Evolutionary conservation across 192 early-diverging fungal species (phyloP).

Genomic region (Coemansia sp.): DNA sequence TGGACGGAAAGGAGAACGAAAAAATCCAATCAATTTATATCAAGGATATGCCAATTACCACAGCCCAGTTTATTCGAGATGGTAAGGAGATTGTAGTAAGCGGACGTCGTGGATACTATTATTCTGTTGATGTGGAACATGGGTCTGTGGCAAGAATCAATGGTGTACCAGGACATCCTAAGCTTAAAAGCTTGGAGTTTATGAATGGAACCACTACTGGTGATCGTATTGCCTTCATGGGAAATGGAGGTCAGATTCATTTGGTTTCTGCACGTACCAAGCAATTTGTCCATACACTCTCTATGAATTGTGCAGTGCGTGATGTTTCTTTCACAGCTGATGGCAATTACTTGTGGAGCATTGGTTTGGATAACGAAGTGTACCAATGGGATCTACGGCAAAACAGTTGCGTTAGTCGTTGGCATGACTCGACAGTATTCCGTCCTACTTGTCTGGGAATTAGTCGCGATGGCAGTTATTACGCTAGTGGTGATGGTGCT

Average conservation of each 20-base stretch:
- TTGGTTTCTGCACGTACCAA: slow-evolving; percentile 76
- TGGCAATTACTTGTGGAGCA: slow-evolving; percentile 71
- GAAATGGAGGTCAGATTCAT: slow-evolving; percentile 79
- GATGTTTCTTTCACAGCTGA: slow-evolving; percentile 78
- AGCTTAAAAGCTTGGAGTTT: slow-evolving; percentile 72
- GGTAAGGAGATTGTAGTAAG: slow-evolving; percentile 75
- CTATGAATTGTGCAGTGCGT: slow-evolving; percentile 82
- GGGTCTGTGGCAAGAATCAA: slow-evolving; percentile 66
- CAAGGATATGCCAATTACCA: slow-evolving; percentile 82
- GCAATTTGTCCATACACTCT: slow-evolving; percentile 84
- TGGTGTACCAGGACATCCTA: slow-evolving; percentile 69
- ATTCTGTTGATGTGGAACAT: slow-evolving; percentile 79
- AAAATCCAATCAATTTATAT: slow-evolving; percentile 88
- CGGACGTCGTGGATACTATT: slow-evolving; percentile 80
- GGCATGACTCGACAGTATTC: slow-evolving; percentile 80
- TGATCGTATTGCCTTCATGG: slow-evolving; percentile 74
- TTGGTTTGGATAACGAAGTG: slow-evolving; percentile 79
- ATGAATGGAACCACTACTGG: slow-evolving; percentile 70
- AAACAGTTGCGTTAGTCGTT: slow-evolving; percentile 73
- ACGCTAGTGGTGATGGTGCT: slow-evolving; percentile 78
- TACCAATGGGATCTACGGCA: slow-evolving; percentile 86
- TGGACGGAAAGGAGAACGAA: slow-evolving; percentile 91
- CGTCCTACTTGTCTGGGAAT: slow-evolving; percentile 70
- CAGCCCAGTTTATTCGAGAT: slow-evolving; percentile 70
- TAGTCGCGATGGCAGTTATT: slow-evolving; percentile 70